Evolutionary conservation across 2,329 filamentous ascomycete species (phyloP), one percentile per base, ranked within the genome.

Genomic region (Thielaviopsis euricoi): DNA sequence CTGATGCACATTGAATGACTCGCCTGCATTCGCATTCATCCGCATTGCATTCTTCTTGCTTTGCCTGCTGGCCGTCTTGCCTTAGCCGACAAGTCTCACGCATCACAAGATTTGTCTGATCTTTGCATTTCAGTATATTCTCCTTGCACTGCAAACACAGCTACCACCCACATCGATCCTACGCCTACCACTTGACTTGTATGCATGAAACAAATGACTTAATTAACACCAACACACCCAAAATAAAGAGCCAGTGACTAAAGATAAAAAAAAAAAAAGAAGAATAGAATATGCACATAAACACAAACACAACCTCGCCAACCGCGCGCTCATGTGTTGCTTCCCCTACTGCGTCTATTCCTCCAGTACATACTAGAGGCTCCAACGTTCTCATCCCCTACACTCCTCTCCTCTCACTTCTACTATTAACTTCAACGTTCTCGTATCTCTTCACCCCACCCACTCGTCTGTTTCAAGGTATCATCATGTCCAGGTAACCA

Each of bases 381-480:
- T 43, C n/a, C 29, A 6, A 33, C 7, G 29, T 33, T 33, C 4
- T 33, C 29, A 10, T 10, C 29, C 29, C 2, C 37, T 43, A 12
- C 13, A 17, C 37, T 43, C 37, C 10, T 40, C 33, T 40, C 33
- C 10, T 40, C 33, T 29, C 19, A 23, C 17, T 4, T 10, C 51
- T 51, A 48, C 10, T 43, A 21, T 19, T 49, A 48, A 25, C n/a
- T 26, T 17, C 19, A 15, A 22, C 29, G 33, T 23, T 49, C 12
- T 22, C 43, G 22, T 17, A 55, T 21, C 53, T 12, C 49, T 40
- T 17, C 23, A 19, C 26, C 25, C 21, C 37, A 40, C 19, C 52
- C 40, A 21, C 52, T 54, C 52, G 22, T 37, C 43, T 49, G 40
- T 19, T 26, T 40, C 57, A 55, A 55, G 57, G 52, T 54, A 58